Evolutionary conservation across 108 stramenopile species (phyloP), one percentile per base, ranked within the genome.

Genomic region (Cyclotella sp.): DNA sequence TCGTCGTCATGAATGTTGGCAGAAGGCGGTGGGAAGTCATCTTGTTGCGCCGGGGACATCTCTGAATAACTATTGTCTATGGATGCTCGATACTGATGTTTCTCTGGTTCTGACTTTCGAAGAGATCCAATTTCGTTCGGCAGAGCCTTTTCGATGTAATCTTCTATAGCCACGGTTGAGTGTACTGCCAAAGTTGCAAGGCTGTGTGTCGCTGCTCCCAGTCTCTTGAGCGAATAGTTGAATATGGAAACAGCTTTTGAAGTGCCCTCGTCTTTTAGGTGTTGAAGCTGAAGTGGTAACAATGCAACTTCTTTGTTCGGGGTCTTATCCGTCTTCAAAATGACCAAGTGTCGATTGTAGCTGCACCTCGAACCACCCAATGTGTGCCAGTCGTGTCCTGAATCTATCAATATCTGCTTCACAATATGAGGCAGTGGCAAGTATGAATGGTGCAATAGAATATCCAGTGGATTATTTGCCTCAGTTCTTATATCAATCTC

Each of bases 361-460:
- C 72, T 79, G 39, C 78, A 79, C 55, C 45, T 47, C 4, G 65
- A 67, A 40, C 78, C 78, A 1, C 78, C 78, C 30, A 79, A 63
- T 15, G 55, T 68, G 41, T 72, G 55, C 78, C 78, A 79, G 45
- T 78, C 69, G 34, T 78, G 60, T 55, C 41, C 40, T 9, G 43
- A 28, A 63, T 43, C 61, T 14, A 60, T 19, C 27, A 78, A 41
- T 28, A 29, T 29, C 47, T 63, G 42, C 49, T 70, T 78, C 0
- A 70, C 63, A 43, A 70, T 40, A 26, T 46, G 24, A 22, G 67
- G 76, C 9, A 73, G 30, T 1, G 28, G 66, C 21, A 70, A 52
- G 26, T 78, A 61, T 27, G 67, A 59, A 63, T 40, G 28, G 29
- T 78, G 30, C 47, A 70, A 34, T 49, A 78, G 9, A 18, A 59